These are phyloP conservation scores for Psilocybe mexicana DNA, from an alignment of 1,284 basidiomycete genomes.

Conservation along the genomic window DNA sequence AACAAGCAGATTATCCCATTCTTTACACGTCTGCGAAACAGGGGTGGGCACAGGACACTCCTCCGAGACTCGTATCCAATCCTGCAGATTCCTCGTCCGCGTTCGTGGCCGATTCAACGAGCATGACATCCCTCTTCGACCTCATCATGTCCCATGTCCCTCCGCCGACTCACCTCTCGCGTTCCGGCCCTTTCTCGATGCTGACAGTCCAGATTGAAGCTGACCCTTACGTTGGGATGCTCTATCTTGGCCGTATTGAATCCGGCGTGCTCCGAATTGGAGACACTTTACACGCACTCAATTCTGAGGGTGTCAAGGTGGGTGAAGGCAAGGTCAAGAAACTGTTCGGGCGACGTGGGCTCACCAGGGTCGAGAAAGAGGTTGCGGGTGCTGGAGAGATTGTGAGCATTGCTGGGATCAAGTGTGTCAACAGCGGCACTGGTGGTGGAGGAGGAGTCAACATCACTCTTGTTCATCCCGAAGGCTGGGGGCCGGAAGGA, in stretches of 20 bases:
- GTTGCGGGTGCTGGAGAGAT: constrained; percentile 46
- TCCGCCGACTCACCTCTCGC: constrained; percentile 38
- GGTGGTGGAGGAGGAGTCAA: constrained; percentile 41
- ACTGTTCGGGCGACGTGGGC: constrained; percentile 38
- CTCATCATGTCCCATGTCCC: constrained; percentile 44
- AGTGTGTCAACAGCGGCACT: constrained; percentile 19
- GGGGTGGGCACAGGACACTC: constrained; percentile 42
- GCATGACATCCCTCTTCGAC: constrained; percentile 45
- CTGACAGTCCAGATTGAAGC: constrained; percentile 47
- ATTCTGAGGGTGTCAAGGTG: constrained; percentile 40
- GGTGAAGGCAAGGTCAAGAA: constrained; percentile 52
- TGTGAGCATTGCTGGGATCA: constrained; percentile 46
- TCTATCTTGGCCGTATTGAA: constrained; percentile 47
- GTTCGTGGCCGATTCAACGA: constrained; percentile 17
- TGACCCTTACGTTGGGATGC: constrained; percentile 46
- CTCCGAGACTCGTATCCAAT: constrained; percentile 21
- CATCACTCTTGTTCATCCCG: constrained; percentile 40
- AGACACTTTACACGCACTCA: constrained; percentile 39
- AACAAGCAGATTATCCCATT: constrained; percentile 49
- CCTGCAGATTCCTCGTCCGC: constrained; percentile 10
- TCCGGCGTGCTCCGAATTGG: constrained; percentile 39
- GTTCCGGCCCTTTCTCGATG: constrained; percentile 45
- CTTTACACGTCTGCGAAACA: constrained; percentile 50
- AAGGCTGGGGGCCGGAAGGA: constrained; percentile 42
- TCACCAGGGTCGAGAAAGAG: constrained; percentile 42